A percentile compares a stretch with the other conserved stretches of the same genome.
phyloP scores from a whole-genome alignment of 345 rosid genomes.

The Erodium maritimum region DNA sequence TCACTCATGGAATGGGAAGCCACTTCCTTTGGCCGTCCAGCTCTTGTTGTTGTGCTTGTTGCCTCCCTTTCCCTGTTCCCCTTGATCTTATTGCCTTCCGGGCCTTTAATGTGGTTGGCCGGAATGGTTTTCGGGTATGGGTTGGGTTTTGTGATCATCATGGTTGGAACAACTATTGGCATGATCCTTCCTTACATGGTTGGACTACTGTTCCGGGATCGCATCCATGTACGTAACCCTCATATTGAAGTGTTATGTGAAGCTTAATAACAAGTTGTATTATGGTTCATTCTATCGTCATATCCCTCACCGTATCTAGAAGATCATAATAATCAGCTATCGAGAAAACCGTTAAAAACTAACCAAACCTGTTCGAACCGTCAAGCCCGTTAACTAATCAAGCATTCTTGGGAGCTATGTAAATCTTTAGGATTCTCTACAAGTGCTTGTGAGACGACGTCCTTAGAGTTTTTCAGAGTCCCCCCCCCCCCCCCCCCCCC shows the following conservation, averaged over 20 bases:
- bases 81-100: slow-evolving; percentile 87
- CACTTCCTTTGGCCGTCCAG: slow-evolving; percentile 94
- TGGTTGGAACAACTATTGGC: slow-evolving; percentile 91
- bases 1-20: slow-evolving; percentile 96
- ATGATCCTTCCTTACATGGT: slow-evolving; percentile 77
- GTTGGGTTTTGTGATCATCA: slow-evolving; percentile 77
- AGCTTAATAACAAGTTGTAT: too few relatives aligned
- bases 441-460: too few relatives aligned
- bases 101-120: slow-evolving; percentile 99
- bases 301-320: too few relatives aligned
- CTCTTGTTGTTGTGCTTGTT: slow-evolving; percentile 68
- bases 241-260: not conserved
- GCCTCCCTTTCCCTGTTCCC: slow-evolving; percentile 87
- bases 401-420: too few relatives aligned
- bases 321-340: too few relatives aligned
- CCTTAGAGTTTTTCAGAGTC: too few relatives aligned
- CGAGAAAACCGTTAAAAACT: too few relatives aligned
- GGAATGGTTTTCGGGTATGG: slow-evolving; percentile 98
- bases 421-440: too few relatives aligned
- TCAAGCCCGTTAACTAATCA: too few relatives aligned
- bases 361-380: too few relatives aligned
- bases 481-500: too few relatives aligned
- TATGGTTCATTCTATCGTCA: too few relatives aligned
- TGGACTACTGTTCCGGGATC: slow-evolving; percentile 75
- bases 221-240: slow-evolving; percentile 59